These are phyloP conservation scores for Lentithecium fluviatile DNA, from an alignment of 495 filamentous ascomycete genomes.

Conservation along the genomic window DNA sequence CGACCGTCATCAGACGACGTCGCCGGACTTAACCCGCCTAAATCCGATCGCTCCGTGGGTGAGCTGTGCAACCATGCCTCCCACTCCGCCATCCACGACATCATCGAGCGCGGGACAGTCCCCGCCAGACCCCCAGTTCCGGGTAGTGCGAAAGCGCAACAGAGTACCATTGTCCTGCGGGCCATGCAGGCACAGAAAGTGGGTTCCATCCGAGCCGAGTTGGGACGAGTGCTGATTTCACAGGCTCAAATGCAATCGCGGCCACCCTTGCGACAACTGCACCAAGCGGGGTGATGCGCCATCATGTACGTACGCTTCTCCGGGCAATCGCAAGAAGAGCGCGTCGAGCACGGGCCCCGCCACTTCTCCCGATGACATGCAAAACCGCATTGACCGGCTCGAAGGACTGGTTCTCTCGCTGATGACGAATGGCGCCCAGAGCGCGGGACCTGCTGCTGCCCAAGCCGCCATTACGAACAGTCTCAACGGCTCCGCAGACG, in stretches of 20 bases:
- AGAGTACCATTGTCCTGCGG: conserved; percentile 91
- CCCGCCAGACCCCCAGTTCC: conserved; percentile 82
- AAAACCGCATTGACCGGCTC: conserved; percentile 94
- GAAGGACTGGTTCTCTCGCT: conserved; percentile 92
- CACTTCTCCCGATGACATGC: conserved; percentile 89
- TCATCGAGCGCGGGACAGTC: conserved; percentile 76
- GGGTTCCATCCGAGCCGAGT: conserved; percentile 41
- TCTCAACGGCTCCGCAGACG: conserved; percentile 48
- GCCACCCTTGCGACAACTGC: conserved; percentile 92
- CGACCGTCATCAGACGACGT: conserved; percentile 1
- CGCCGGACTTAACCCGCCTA: conserved; percentile 32
- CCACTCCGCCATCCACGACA: conserved; percentile 86
- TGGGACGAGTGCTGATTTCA: conserved; percentile 4
- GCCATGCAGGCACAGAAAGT: conserved; percentile 94
- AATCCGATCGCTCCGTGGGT: conserved; percentile 31
- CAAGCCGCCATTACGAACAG: conserved; percentile 63
- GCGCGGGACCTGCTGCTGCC: conserved; percentile 62
- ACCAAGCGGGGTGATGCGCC: conserved; percentile 79
- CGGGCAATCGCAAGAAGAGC: conserved; percentile 72
- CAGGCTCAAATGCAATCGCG: conserved; percentile 91
- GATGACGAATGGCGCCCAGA: conserved; percentile 78
- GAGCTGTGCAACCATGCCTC: conserved; percentile 60
- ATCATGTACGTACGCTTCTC: conserved; percentile 87
- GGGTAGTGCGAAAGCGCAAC: conserved; percentile 91
- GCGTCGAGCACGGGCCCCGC: conserved; percentile 58